Percentiles rank a stretch among this genome's conserved stretches.
These are phyloP conservation scores for Extremus antarcticus DNA, from an alignment of 495 filamentous ascomycete species.

Conservation along the genomic window DNA sequence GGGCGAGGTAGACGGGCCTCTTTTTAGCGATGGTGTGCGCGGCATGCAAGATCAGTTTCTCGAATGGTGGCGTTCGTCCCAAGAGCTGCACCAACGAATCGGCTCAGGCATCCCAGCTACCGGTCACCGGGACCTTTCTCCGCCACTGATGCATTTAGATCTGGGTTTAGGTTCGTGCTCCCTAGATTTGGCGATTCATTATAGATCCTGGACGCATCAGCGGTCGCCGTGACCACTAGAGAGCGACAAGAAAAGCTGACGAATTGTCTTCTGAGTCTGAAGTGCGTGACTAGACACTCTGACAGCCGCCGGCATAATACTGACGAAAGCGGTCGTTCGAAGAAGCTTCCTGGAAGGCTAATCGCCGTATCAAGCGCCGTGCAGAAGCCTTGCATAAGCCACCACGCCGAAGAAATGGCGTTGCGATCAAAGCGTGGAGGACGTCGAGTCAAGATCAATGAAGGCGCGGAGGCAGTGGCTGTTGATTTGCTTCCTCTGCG, in stretches of 20 bases:
- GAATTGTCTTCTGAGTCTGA: not conserved
- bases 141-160: slow-evolving; percentile 8
- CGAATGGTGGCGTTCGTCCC: not conserved
- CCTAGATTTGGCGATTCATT: not conserved
- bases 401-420: slow-evolving; percentile 2
- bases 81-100: slow-evolving; percentile 8
- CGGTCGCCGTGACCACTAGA: not conserved
- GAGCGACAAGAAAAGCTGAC: not conserved
- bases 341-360: slow-evolving; percentile 8
- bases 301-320: not conserved
- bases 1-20: slow-evolving; percentile 4
- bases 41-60: not conserved
- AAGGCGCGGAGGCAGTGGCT: not conserved
- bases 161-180: slow-evolving; percentile 1
- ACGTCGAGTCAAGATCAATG: not conserved
- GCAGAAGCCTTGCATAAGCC: slow-evolving; percentile 18
- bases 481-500: not conserved
- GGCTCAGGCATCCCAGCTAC: slow-evolving; percentile 12
- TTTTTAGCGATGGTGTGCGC: slow-evolving; percentile 7
- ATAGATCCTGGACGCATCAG: not conserved
- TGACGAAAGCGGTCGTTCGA: slow-evolving; percentile 6
- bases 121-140: not conserved
- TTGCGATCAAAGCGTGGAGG: not conserved
- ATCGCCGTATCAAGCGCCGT: slow-evolving; percentile 7
- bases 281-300: not conserved